Percentiles rank a stretch among this genome's conserved stretches.
These are phyloP conservation scores for Eutrema japonicum DNA, from an alignment of 345 rosid species.

Conservation along the genomic window DNA sequence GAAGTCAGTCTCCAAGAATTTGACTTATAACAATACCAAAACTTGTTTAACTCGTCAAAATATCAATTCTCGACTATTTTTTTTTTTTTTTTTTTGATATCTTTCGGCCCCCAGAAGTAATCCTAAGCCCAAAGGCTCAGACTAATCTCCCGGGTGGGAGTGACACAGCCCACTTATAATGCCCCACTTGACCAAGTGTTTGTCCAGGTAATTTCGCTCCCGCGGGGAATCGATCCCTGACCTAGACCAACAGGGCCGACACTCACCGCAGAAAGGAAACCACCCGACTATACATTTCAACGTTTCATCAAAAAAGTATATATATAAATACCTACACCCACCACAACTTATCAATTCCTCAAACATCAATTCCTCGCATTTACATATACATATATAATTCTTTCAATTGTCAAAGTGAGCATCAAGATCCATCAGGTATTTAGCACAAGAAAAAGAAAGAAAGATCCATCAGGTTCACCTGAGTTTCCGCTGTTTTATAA, in stretches of 20 bases:
- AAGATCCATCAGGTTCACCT: constrained; percentile 36
- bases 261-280: no score
- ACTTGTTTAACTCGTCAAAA: constrained; percentile 28
- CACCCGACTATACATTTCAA: constrained; percentile 40
- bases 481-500: background rate
- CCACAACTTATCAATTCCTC: constrained; percentile 26
- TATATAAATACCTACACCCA: constrained; percentile 41
- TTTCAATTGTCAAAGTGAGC: constrained; percentile 11
- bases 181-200: no score
- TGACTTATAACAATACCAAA: constrained; percentile 39
- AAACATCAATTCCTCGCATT: constrained; percentile 20
- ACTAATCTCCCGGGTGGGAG: no score
- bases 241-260: no score
- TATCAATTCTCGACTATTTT: constrained; percentile 27
- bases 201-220: no score
- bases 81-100: no score
- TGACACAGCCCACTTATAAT: no score
- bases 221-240: no score
- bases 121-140: no score
- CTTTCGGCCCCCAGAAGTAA: no score
- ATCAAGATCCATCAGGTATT: constrained; percentile 39
- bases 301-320: constrained; percentile 22
- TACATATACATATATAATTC: constrained; percentile 14
- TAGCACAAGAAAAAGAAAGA: no score
- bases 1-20: constrained; percentile 39